Conservation (phyloP, 2,329 filamentous ascomycete species). For the Lachnellula willkommii region DNA sequence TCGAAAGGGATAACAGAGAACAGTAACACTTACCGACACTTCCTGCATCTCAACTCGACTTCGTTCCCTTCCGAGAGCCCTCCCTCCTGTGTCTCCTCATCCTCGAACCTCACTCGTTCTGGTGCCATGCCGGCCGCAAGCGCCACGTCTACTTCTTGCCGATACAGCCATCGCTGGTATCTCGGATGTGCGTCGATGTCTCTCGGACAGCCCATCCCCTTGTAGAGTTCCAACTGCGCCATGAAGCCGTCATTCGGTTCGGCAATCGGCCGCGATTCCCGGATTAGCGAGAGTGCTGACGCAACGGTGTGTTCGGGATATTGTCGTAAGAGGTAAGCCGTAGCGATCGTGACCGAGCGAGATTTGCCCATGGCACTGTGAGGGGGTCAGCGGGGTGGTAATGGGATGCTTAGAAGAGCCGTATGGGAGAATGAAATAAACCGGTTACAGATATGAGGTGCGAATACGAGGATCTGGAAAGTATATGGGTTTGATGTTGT, state of each 20-base stretch:
- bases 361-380: conserved; percentile 92
- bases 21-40: conserved; percentile 59
- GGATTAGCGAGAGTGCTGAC: conserved; percentile 64
- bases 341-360: conserved; percentile 75
- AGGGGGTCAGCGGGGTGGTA: conserved; percentile 9
- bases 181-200: conserved; percentile 62
- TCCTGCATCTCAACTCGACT: conserved; percentile 76
- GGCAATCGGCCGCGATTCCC: conserved; percentile 66
- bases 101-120: conserved; percentile 74
- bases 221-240: conserved; percentile 80
- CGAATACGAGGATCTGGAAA: too few species aligned
- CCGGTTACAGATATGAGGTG: too few species aligned
- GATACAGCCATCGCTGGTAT: conserved; percentile 76
- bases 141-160: conserved; percentile 59
- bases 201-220: conserved; percentile 75
- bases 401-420: too few species aligned
- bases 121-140: conserved; percentile 75
- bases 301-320: conserved; percentile 42
- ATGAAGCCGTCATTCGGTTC: conserved; percentile 93
- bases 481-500: too few species aligned
- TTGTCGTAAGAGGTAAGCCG: conserved; percentile 78
- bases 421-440: too few species aligned
- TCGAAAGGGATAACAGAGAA: neutral
- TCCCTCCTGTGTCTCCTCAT: conserved; percentile 49
- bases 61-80: conserved; percentile 27